These are phyloP conservation scores for Aspergillus cejpii DNA, from an alignment of 2,329 filamentous ascomycete species.

Conservation along the genomic window DNA sequence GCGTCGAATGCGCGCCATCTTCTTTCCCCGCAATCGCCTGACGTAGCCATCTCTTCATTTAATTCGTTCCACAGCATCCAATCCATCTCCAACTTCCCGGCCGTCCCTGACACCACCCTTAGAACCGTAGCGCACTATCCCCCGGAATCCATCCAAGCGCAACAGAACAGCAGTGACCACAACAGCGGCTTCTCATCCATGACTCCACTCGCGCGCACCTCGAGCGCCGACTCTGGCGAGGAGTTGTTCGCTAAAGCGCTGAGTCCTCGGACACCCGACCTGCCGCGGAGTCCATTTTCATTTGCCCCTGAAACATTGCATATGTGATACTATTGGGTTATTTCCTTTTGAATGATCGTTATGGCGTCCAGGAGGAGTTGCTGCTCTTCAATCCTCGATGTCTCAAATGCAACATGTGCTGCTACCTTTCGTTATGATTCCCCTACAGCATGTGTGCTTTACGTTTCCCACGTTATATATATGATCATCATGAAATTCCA, in stretches of 20 bases:
- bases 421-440: slow-evolving; percentile 22
- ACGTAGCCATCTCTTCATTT: slow-evolving; percentile 58
- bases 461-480: slow-evolving; percentile 5
- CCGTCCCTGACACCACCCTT: slow-evolving; percentile 23
- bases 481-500: slow-evolving; percentile 1
- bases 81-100: slow-evolving; percentile 9
- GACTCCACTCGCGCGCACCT: slow-evolving; percentile 29
- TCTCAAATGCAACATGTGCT: too few relatives aligned
- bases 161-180: slow-evolving; percentile 23
- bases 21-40: slow-evolving; percentile 57
- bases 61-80: slow-evolving; percentile 50
- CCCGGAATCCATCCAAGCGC: slow-evolving; percentile 33
- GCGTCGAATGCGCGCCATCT: slow-evolving; percentile 39
- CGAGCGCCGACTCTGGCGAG: slow-evolving; percentile 56
- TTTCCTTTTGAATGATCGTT: slow-evolving; percentile 9
- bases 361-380: background rate
- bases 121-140: slow-evolving; percentile 35
- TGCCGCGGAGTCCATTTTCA: slow-evolving; percentile 74
- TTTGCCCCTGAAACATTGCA: slow-evolving; percentile 39
- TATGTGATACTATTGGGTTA: slow-evolving; percentile 7
- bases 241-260: slow-evolving; percentile 82
- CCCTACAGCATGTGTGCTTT: slow-evolving; percentile 19
- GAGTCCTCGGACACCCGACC: slow-evolving; percentile 78
- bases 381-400: too few relatives aligned
- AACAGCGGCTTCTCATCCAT: slow-evolving; percentile 28